Percentiles rank a stretch among this genome's conserved stretches.
Evolutionary conservation across 73 alveolate genomes (phyloP).

Genomic region (Symbiodinium natans): DNA sequence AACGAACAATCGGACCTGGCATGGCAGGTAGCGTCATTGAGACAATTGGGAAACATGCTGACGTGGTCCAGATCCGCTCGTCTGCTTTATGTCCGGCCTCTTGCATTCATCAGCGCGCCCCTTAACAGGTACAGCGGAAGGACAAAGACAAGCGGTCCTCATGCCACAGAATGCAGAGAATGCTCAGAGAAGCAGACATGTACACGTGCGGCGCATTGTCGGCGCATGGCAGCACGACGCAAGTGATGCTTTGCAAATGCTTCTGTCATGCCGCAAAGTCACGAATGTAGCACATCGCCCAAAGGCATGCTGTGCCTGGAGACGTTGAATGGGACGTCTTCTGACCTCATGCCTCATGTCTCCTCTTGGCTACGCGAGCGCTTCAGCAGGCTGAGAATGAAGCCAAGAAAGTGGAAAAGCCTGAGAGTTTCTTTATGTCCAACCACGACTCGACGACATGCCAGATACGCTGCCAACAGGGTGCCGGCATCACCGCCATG

Average conservation of each 20-base stretch:
- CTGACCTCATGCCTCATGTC: too few species aligned
- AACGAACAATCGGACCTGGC: slow-evolving; percentile 60
- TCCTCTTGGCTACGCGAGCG: not conserved
- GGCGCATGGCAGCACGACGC: too few species aligned
- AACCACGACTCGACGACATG: not conserved
- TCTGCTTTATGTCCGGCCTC: not conserved
- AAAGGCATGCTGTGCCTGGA: slow-evolving; percentile 24
- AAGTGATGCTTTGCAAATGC: not conserved
- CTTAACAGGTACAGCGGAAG: slow-evolving; percentile 46
- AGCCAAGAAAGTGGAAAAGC: slow-evolving; percentile 62
- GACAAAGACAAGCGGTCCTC: slow-evolving; percentile 31
- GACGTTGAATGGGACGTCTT: too few species aligned
- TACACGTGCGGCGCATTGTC: not conserved
- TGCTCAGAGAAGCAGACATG: too few species aligned
- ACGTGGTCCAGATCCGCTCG: not conserved
- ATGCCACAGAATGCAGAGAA: too few species aligned
- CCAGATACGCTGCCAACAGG: not conserved
- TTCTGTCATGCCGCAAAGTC: not conserved
- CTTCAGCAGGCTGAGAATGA: not conserved
- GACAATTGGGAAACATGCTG: too few species aligned
- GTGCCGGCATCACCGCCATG: not conserved
- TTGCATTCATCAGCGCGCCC: slow-evolving; percentile 80
- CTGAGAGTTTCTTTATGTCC: not conserved
- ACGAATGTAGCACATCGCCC: slow-evolving; percentile 60
- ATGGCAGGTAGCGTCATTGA: not conserved